Conservation (phyloP, 495 filamentous ascomycete genomes). For the Peziza echinospora region DNA sequence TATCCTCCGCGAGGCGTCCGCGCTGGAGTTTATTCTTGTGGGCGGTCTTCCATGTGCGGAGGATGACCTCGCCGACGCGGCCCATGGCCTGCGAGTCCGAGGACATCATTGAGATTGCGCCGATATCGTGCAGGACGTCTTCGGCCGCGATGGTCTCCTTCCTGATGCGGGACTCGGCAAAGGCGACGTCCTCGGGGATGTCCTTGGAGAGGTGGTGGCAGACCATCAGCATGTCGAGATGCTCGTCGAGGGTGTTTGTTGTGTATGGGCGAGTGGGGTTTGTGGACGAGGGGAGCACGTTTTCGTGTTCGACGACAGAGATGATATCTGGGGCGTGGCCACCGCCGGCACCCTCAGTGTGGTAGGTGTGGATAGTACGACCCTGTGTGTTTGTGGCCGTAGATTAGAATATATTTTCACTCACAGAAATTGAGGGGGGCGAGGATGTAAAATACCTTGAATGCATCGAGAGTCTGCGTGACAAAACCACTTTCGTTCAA, state of each 20-base stretch:
- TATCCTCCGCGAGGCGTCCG: slow-evolving; percentile 53
- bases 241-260: slow-evolving; percentile 82
- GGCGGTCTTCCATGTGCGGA: slow-evolving; percentile 92
- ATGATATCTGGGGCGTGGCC: slow-evolving; percentile 98
- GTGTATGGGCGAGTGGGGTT: slow-evolving; percentile 92
- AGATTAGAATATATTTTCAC: no score
- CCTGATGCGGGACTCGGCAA: slow-evolving; percentile 85
- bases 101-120: slow-evolving; percentile 96
- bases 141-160: slow-evolving; percentile 94
- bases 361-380: slow-evolving; percentile 92
- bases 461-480: slow-evolving; percentile 69
- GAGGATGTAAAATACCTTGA: no score
- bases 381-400: no score
- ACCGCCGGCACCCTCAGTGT: slow-evolving; percentile 91
- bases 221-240: slow-evolving; percentile 97
- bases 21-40: slow-evolving; percentile 93
- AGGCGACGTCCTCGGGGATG: slow-evolving; percentile 89
- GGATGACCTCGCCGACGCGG: slow-evolving; percentile 81
- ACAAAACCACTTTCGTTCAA: slow-evolving; percentile 96
- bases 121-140: slow-evolving; percentile 88
- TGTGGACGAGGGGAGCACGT: slow-evolving; percentile 79
- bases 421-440: no score
- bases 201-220: slow-evolving; percentile 86
- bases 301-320: slow-evolving; percentile 70
- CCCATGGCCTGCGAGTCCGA: slow-evolving; percentile 97